Evolutionary conservation across 202 grass and related monocot genomes (phyloP).

Genomic region (Zoysia matrella): DNA sequence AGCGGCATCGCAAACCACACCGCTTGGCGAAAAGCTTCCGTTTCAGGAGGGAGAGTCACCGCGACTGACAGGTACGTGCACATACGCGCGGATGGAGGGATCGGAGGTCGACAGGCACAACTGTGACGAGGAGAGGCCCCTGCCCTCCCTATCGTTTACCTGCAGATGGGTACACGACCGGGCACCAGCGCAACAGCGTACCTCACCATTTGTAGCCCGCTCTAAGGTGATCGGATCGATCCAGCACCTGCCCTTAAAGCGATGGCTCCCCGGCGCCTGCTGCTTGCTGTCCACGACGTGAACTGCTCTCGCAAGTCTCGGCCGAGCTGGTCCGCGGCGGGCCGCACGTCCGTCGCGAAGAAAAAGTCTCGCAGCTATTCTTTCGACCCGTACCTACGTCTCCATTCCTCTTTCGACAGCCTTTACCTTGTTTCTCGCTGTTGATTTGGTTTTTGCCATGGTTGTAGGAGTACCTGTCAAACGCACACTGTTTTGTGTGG

Average conservation of each 20-base stretch:
- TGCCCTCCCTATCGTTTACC: constrained; percentile 26
- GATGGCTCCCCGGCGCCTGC: constrained; percentile 25
- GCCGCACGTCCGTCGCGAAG: too few relatives aligned
- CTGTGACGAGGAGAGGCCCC: neutral
- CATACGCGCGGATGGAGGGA: too few relatives aligned
- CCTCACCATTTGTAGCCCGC: constrained; percentile 37
- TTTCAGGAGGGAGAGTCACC: neutral
- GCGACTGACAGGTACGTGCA: constrained; percentile 1
- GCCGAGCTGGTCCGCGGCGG: too few relatives aligned
- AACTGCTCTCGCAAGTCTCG: too few relatives aligned
- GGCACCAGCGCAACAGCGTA: neutral
- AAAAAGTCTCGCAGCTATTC: too few relatives aligned
- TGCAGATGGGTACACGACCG: constrained; percentile 21
- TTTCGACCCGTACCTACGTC: too few relatives aligned
- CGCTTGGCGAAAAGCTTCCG: constrained; percentile 24
- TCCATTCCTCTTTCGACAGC: too few relatives aligned
- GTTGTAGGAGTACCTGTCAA: too few relatives aligned
- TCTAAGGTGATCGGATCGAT: neutral
- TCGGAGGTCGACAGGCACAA: constrained; percentile 43
- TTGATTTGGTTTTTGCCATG: too few relatives aligned
- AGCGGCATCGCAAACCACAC: neutral
- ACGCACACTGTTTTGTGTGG: too few relatives aligned
- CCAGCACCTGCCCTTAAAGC: constrained; percentile 26
- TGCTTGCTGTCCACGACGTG: constrained; percentile 20
- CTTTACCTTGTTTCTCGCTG: too few relatives aligned